phyloP scores from a whole-genome alignment of 306 rosid genomes.

The Quercus berberidifolia region DNA sequence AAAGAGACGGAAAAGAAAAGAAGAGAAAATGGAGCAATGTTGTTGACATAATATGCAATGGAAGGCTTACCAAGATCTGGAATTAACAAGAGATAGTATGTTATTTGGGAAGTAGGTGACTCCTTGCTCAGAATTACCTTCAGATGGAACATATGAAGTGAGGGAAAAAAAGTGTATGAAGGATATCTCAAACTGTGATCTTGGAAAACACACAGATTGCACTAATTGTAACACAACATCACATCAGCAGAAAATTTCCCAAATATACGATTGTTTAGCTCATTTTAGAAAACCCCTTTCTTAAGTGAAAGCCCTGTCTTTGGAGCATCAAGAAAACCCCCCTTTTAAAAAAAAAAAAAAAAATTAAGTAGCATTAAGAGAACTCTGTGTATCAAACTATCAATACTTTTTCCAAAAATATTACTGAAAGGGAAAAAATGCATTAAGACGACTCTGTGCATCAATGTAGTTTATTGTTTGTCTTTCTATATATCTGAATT shows the following conservation, averaged over 20 bases:
- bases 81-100: constrained; percentile 41
- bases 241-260: not conserved
- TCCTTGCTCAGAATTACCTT: constrained; percentile 64
- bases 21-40: not conserved
- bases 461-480: not conserved
- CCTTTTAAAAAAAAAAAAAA: too few species aligned
- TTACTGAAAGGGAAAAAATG: not conserved
- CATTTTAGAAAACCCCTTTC: not conserved
- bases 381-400: too few species aligned
- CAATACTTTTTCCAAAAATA: too few species aligned
- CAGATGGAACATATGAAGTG: constrained; percentile 31
- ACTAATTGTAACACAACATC: not conserved
- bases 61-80: constrained; percentile 64
- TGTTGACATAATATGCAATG: constrained; percentile 20
- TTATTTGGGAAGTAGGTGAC: constrained; percentile 50
- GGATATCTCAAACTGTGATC: not conserved
- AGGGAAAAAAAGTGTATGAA: constrained; percentile 6
- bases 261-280: not conserved
- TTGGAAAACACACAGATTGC: not conserved
- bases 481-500: not conserved
- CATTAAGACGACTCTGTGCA: not conserved
- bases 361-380: too few species aligned
- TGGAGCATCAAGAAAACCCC: not conserved
- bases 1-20: not conserved
- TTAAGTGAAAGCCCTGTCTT: not conserved